phyloP scores from a whole-genome alignment of 768 basidiomycete species.

The Phlebiopsis flavidoalba region DNA sequence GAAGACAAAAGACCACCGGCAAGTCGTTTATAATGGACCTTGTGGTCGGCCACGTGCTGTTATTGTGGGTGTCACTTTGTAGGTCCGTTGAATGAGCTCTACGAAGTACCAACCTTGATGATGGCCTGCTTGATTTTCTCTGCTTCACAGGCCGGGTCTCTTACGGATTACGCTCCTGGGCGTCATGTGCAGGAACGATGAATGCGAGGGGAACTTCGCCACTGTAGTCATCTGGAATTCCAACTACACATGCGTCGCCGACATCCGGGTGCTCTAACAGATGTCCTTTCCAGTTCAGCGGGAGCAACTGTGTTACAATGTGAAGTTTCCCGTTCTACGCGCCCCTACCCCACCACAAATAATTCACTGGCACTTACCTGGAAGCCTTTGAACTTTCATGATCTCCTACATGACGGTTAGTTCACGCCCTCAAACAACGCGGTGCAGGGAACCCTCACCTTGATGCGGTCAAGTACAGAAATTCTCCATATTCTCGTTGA shows the following conservation, averaged over 20 bases:
- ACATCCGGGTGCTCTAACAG: slow-evolving; percentile 42
- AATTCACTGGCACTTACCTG: slow-evolving; percentile 25
- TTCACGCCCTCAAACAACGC: neutral
- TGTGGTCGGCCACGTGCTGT: slow-evolving; percentile 27
- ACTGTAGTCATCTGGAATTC: slow-evolving; percentile 66
- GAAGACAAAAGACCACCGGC: slow-evolving; percentile 36
- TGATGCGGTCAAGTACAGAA: slow-evolving; percentile 71
- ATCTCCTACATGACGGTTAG: slow-evolving; percentile 44
- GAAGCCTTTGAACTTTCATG: slow-evolving; percentile 56
- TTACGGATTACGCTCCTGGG: slow-evolving; percentile 30
- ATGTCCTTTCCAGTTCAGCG: slow-evolving; percentile 32
- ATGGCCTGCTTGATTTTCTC: slow-evolving; percentile 40
- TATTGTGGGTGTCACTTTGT: neutral
- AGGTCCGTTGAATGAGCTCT: neutral
- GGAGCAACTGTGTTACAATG: slow-evolving; percentile 24
- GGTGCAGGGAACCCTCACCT: slow-evolving; percentile 37
- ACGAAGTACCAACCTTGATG: slow-evolving; percentile 43
- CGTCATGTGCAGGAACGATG: slow-evolving; percentile 44
- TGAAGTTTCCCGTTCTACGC: no score
- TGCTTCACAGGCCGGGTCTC: slow-evolving; percentile 27
- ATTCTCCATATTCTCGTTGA: slow-evolving; percentile 56
- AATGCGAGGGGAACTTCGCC: slow-evolving; percentile 74
- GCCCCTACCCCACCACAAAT: neutral
- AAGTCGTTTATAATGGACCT: slow-evolving; percentile 32
- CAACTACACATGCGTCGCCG: slow-evolving; percentile 35